phyloP scores from a whole-genome alignment of 139 green algal species.

The Tetradesmus lagerheimii region DNA sequence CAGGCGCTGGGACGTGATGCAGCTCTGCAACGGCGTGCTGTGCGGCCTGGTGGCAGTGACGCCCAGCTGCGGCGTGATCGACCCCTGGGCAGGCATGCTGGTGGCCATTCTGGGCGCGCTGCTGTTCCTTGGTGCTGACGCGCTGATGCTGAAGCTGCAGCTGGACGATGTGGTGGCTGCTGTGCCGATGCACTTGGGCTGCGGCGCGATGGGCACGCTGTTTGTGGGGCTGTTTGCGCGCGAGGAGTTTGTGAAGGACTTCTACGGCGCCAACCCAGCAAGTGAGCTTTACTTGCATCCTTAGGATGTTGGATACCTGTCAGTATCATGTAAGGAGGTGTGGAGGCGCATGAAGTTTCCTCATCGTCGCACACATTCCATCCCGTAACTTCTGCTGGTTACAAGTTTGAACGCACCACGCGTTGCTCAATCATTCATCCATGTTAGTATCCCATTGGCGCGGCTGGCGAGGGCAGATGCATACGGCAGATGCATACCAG shows the following conservation, averaged over 20 bases:
- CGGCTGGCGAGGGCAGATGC: too few relatives aligned
- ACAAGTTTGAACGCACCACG: too few relatives aligned
- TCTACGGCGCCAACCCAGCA: slow-evolving; percentile 46
- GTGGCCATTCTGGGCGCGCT: slow-evolving; percentile 74
- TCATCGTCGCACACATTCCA: too few relatives aligned
- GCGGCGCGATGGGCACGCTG: slow-evolving; percentile 73
- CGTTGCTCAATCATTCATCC: too few relatives aligned
- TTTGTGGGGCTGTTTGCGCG: slow-evolving; percentile 71
- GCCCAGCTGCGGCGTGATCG: slow-evolving; percentile 72
- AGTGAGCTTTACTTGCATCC: too few relatives aligned
- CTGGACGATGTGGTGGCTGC: slow-evolving; percentile 88
- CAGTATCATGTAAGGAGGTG: too few relatives aligned
- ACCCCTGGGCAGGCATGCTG: slow-evolving; percentile 89
- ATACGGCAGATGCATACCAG: too few relatives aligned
- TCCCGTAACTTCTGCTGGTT: too few relatives aligned
- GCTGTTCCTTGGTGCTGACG: slow-evolving; percentile 32
- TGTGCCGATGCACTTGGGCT: slow-evolving; percentile 83
- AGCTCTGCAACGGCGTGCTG: slow-evolving; percentile 83
- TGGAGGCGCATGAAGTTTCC: too few relatives aligned
- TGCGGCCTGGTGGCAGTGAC: slow-evolving; percentile 88
- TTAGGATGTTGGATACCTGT: too few relatives aligned
- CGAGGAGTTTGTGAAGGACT: slow-evolving; percentile 54
- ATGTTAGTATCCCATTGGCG: too few relatives aligned
- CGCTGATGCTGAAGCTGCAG: slow-evolving; percentile 41
- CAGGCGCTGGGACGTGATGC: slow-evolving; percentile 77